Evolutionary conservation across 257 asterid genomes (phyloP).

Genomic region (Lithospermum erythrorhizon): DNA sequence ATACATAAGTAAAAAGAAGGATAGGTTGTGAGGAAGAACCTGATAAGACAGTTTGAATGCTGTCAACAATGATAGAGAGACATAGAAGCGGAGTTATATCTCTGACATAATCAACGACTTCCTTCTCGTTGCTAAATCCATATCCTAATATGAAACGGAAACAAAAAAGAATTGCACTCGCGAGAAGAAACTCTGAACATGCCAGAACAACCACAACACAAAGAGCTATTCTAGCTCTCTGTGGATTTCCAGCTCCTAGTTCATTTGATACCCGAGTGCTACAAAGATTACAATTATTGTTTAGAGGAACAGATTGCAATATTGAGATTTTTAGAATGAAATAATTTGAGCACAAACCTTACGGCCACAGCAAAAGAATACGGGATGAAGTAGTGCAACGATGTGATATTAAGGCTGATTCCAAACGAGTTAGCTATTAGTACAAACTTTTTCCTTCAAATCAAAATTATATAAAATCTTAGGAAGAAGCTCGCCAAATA

Average conservation of each 20-base stretch:
- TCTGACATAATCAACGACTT: constrained; percentile 28
- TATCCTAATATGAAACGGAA: constrained; percentile 32
- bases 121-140: constrained; percentile 35
- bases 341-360: constrained; percentile 31
- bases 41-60: constrained; percentile 42
- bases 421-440: background rate
- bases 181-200: constrained; percentile 27
- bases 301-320: background rate
- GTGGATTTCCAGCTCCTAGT: constrained; percentile 44
- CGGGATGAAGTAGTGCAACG: constrained; percentile 53
- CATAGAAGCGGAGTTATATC: constrained; percentile 30
- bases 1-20: background rate
- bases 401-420: constrained; percentile 48
- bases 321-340: background rate
- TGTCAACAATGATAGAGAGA: constrained; percentile 34
- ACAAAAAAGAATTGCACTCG: constrained; percentile 27
- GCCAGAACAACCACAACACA: constrained; percentile 36
- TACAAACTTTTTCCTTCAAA: background rate
- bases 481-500: constrained; percentile 32
- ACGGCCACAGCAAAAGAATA: constrained; percentile 68
- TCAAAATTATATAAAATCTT: too few relatives aligned
- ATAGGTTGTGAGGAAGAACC: constrained; percentile 17
- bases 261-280: constrained; percentile 65
- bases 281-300: background rate
- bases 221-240: constrained; percentile 30